Base-by-base conservation (phyloP, 148 eudicot genomes). In the Spergularia marina region DNA sequence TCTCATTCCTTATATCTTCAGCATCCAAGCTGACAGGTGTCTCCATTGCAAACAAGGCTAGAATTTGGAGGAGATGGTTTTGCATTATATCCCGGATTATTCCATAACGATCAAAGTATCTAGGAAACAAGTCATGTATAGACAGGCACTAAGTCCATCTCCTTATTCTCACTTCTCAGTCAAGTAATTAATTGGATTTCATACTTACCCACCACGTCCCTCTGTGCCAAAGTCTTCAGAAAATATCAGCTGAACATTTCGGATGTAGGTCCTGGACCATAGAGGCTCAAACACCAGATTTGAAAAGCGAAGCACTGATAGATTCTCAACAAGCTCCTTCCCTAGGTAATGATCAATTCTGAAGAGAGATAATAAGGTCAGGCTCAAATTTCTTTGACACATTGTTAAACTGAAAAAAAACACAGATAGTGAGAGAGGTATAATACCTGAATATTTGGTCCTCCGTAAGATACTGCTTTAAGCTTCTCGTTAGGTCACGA, bases 341-440 rank as follows among this genome's bases (percentile, higher is more conserved):
- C 98, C 98, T 80, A 94, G 75, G 81, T 87, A 87, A 80, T 91
- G 98, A 70, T 94, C 98, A 80, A 94, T 94, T 86, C 98, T 94
- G 85, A 63, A 81, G 6, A 75, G 16, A 67, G 58, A 66, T n/a
- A 30, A 34, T 57, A 66, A 55, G 39, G 68, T 80, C 68, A 65
- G 62, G 15, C 34, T 49, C 25, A 25, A 25, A 30, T 44, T 21
- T 3, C 12, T 10, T 3, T 6, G 41, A 12, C 8, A 57, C 20
- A 23, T 14, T 30, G 41, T 54, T n/a, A 59, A 14, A 61, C 14
- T 34, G 56, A 23, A 39, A 53, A 39, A 53, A 80, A 25, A 53
- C 61, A 56, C 71, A 65, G 49, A 30, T 3, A 30, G 36, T 30
- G 36, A 30, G 36, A 64, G 13, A 41, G 61, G 47, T 56, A 20